Conservation (phyloP, 352 stramenopile species). For the Phytophthora sansomeana region DNA sequence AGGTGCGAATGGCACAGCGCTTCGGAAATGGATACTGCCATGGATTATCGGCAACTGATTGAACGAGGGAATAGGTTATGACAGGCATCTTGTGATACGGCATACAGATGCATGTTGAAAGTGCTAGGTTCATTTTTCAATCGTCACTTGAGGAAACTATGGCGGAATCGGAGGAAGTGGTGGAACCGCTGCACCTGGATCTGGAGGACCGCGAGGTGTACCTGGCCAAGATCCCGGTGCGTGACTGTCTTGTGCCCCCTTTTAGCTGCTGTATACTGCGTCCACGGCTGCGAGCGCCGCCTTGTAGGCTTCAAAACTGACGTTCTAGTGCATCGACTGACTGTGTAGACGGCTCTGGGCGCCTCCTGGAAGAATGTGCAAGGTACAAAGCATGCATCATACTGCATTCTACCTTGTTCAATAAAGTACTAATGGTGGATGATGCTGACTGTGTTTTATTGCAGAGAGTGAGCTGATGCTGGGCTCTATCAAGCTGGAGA, state of each 20-base stretch:
- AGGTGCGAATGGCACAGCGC: neutral
- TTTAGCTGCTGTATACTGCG: neutral
- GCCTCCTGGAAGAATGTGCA: slow-evolving; percentile 86
- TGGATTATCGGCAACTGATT: neutral
- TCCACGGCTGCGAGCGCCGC: slow-evolving; percentile 1
- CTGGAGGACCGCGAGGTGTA: slow-evolving; percentile 90
- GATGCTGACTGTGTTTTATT: too few species aligned
- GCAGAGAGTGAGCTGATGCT: slow-evolving; percentile 88
- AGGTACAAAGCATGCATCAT: slow-evolving; percentile 52
- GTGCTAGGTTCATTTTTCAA: slow-evolving; percentile 6
- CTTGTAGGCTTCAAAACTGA: slow-evolving; percentile 11
- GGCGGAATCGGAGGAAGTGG: slow-evolving; percentile 89
- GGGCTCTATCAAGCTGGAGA: slow-evolving; percentile 87
- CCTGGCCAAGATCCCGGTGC: slow-evolving; percentile 86
- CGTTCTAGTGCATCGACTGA: slow-evolving; percentile 5
- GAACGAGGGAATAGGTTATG: neutral
- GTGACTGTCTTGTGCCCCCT: slow-evolving; percentile 12
- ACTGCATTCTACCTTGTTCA: too few species aligned
- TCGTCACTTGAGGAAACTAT: slow-evolving; percentile 38
- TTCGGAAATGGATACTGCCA: neutral
- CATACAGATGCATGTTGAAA: neutral
- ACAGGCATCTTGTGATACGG: neutral
- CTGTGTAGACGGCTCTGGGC: slow-evolving; percentile 67
- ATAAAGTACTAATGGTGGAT: neutral
- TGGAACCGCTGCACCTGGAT: slow-evolving; percentile 90